phyloP scores from a whole-genome alignment of 139 green algal species.

The Astrephomene gubernaculifera region DNA sequence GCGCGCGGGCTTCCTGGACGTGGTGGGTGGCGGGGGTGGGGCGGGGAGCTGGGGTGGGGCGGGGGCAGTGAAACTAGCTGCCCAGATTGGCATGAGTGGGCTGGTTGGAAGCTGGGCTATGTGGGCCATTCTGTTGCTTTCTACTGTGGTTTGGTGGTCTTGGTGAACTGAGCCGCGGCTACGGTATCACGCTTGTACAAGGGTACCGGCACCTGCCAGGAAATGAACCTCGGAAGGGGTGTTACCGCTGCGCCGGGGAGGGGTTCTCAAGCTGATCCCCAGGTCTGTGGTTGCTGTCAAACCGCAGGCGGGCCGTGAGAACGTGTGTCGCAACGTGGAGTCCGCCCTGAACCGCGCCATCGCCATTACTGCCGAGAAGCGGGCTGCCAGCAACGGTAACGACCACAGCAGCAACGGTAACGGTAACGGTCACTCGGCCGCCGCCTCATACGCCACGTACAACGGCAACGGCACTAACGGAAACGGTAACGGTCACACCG shows the following conservation, averaged over 20 bases:
- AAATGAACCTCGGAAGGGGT: too few species aligned
- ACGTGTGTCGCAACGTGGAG: constrained; percentile 47
- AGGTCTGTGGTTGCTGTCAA: too few species aligned
- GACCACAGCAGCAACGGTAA: neutral
- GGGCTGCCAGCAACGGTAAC: neutral
- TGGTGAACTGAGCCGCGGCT: too few species aligned
- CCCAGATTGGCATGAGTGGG: too few species aligned
- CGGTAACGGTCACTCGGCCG: neutral
- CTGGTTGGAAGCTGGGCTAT: too few species aligned
- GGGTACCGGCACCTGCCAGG: too few species aligned
- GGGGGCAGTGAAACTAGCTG: neutral
- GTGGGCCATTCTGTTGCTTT: too few species aligned
- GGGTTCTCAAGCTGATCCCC: too few species aligned
- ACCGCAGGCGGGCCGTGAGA: constrained; percentile 37
- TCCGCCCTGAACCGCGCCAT: constrained; percentile 21
- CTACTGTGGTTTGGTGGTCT: too few species aligned
- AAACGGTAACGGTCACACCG: neutral
- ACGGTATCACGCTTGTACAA: too few species aligned
- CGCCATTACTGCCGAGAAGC: constrained; percentile 16
- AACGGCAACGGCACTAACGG: neutral
- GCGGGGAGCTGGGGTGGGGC: neutral
- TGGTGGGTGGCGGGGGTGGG: neutral
- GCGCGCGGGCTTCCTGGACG: constrained; percentile 48
- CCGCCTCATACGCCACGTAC: neutral
- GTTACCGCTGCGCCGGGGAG: too few species aligned